Percentiles rank a stretch among this genome's conserved stretches.
phyloP scores from a whole-genome alignment of 2,329 filamentous ascomycete species.

The Corniculantispora saksenae region DNA sequence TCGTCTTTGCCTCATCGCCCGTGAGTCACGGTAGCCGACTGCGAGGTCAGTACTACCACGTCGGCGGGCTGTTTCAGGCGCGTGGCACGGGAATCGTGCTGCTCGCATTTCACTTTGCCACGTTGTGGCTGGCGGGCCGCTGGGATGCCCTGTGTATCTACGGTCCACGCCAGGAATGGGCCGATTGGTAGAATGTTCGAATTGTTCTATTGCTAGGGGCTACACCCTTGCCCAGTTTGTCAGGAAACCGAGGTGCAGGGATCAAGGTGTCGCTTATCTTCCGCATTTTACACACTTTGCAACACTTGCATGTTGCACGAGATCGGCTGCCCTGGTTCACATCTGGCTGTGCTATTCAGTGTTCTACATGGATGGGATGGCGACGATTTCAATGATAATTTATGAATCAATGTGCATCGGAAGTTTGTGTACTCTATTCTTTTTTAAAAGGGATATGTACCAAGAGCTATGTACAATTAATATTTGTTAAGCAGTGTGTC shows the following conservation, averaged over 20 bases:
- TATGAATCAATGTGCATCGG: neutral
- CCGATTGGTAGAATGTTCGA: constrained; percentile 29
- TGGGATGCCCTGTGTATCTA: constrained; percentile 37
- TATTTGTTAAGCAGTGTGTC: neutral
- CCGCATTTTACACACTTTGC: neutral
- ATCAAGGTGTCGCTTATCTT: neutral
- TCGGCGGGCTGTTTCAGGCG: constrained; percentile 23
- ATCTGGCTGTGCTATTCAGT: too few relatives aligned
- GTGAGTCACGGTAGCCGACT: constrained; percentile 18
- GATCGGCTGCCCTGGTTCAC: neutral
- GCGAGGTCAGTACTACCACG: constrained; percentile 20
- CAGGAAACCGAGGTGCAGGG: neutral
- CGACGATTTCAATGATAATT: neutral
- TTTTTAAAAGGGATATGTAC: neutral
- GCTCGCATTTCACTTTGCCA: constrained; percentile 35
- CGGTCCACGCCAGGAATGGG: constrained; percentile 31
- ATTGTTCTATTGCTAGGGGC: neutral
- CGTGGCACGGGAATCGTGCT: constrained; percentile 34
- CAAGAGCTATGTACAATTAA: neutral
- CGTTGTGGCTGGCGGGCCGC: constrained; percentile 36
- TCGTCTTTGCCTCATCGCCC: constrained; percentile 55
- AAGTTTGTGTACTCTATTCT: neutral
- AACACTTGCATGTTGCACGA: neutral
- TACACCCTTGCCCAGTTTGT: neutral
- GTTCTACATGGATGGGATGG: neutral